phyloP scores from a whole-genome alignment of 2,329 filamentous ascomycete genomes.

The Xylaria sp. region DNA sequence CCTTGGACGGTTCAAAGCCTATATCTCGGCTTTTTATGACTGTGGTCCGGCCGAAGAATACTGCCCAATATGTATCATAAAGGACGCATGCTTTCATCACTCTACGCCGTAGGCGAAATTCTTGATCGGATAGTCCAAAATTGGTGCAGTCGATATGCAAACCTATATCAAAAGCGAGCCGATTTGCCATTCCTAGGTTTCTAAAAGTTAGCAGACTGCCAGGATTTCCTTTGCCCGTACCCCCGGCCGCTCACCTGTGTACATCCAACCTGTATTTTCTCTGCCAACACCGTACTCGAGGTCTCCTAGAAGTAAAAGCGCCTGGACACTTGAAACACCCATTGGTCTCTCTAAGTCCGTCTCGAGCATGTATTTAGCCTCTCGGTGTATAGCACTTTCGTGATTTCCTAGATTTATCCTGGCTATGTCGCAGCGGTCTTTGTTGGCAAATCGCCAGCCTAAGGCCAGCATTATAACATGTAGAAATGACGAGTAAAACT shows the following conservation, averaged over 20 bases:
- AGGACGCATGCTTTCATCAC: slow-evolving; percentile 37
- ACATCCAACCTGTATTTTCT: slow-evolving; percentile 37
- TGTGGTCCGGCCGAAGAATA: slow-evolving; percentile 33
- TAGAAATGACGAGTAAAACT: slow-evolving; percentile 35
- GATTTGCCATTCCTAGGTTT: slow-evolving; percentile 36
- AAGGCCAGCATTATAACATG: slow-evolving; percentile 36
- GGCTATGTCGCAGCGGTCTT: slow-evolving; percentile 33
- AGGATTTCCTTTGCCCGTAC: too few relatives aligned
- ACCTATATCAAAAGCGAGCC: slow-evolving; percentile 34
- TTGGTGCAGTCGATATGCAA: slow-evolving; percentile 29
- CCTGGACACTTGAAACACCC: slow-evolving; percentile 33
- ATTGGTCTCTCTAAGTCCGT: slow-evolving; percentile 34
- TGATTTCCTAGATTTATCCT: slow-evolving; percentile 34
- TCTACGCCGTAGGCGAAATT: slow-evolving; percentile 29
- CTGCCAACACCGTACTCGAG: slow-evolving; percentile 37
- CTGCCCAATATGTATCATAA: slow-evolving; percentile 37
- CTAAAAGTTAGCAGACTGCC: slow-evolving; percentile 2
- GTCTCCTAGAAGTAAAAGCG: slow-evolving; percentile 36
- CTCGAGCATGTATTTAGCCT: slow-evolving; percentile 37
- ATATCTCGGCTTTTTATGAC: slow-evolving; percentile 32
- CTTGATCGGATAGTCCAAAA: slow-evolving; percentile 27
- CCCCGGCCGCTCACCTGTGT: slow-evolving; percentile 30
- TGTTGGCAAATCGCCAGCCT: slow-evolving; percentile 36
- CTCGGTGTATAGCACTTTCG: slow-evolving; percentile 35
- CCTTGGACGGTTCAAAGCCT: slow-evolving; percentile 11